Evolutionary conservation across 2,329 filamentous ascomycete genomes (phyloP).

Genomic region (Aspergillus pseudoglaucus): DNA sequence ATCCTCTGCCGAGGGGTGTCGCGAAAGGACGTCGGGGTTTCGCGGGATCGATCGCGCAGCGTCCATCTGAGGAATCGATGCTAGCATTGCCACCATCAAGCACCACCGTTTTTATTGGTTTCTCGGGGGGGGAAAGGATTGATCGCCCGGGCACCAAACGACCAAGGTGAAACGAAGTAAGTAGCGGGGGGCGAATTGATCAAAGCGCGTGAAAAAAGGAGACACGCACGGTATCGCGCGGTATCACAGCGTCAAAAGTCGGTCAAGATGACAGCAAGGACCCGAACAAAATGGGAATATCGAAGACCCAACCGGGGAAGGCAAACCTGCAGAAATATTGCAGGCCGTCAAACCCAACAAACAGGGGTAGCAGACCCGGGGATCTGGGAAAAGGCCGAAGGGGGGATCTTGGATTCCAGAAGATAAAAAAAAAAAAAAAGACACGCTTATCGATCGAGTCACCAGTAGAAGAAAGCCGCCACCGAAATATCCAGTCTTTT

Average conservation of each 20-base stretch:
- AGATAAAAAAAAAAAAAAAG: neutral
- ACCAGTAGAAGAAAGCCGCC: neutral
- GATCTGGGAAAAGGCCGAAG: slow-evolving; percentile 4
- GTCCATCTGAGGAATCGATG: slow-evolving; percentile 33
- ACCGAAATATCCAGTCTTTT: neutral
- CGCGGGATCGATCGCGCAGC: slow-evolving; percentile 26
- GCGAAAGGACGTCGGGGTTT: slow-evolving; percentile 26
- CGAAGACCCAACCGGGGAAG: slow-evolving; percentile 7
- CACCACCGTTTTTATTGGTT: neutral
- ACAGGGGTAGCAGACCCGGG: slow-evolving; percentile 9
- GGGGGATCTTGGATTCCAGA: neutral
- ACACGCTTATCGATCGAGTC: neutral
- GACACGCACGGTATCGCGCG: slow-evolving; percentile 22
- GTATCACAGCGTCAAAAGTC: slow-evolving; percentile 33
- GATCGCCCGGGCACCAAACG: neutral
- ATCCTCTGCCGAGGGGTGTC: slow-evolving; percentile 42
- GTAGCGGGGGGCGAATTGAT: neutral
- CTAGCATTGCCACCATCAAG: slow-evolving; percentile 26
- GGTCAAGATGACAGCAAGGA: slow-evolving; percentile 25
- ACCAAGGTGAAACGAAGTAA: neutral
- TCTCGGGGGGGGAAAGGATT: neutral
- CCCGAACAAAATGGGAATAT: slow-evolving; percentile 5
- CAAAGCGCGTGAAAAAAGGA: slow-evolving; percentile 4
- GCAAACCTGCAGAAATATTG: slow-evolving; percentile 16
- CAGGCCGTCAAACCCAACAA: slow-evolving; percentile 17